Conservation (phyloP, 2,329 filamentous ascomycete species). For the Lachnum nothofagi region DNA sequence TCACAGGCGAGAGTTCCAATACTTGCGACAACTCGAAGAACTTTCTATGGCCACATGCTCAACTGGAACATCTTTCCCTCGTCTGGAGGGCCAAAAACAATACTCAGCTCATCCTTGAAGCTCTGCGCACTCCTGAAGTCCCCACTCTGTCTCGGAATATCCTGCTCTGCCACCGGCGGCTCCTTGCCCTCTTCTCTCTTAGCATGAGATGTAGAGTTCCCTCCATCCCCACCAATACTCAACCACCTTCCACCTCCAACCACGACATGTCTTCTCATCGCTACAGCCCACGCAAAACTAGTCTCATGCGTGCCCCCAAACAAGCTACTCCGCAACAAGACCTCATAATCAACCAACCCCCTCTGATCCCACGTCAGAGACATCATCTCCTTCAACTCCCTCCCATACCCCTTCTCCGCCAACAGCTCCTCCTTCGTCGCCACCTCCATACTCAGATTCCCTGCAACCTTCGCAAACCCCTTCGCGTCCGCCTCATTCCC, state of each 20-base stretch:
- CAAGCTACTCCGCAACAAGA: constrained; percentile 38
- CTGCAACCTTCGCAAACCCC: constrained; percentile 35
- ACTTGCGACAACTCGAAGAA: no score
- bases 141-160: neutral
- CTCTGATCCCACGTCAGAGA: constrained; percentile 42
- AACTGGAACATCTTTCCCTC: constrained; percentile 15
- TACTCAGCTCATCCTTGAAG: constrained; percentile 16
- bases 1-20: no score
- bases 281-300: constrained; percentile 43
- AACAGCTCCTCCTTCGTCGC: constrained; percentile 41
- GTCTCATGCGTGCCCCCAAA: constrained; percentile 41
- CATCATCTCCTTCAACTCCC: constrained; percentile 32
- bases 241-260: constrained; percentile 10
- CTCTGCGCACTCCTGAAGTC: constrained; percentile 1
- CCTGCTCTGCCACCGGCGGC: neutral
- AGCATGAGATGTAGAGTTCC: neutral
- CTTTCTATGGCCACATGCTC: constrained; percentile 22
- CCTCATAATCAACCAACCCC: constrained; percentile 45
- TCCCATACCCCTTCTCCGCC: constrained; percentile 14
- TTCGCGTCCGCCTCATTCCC: constrained; percentile 35
- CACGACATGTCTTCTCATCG: constrained; percentile 35
- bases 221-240: constrained; percentile 2
- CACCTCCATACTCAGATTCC: constrained; percentile 33
- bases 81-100: constrained; percentile 12
- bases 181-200: neutral